Base-by-base conservation (phyloP, 768 basidiomycete species). In the Asterophora parasitica region DNA sequence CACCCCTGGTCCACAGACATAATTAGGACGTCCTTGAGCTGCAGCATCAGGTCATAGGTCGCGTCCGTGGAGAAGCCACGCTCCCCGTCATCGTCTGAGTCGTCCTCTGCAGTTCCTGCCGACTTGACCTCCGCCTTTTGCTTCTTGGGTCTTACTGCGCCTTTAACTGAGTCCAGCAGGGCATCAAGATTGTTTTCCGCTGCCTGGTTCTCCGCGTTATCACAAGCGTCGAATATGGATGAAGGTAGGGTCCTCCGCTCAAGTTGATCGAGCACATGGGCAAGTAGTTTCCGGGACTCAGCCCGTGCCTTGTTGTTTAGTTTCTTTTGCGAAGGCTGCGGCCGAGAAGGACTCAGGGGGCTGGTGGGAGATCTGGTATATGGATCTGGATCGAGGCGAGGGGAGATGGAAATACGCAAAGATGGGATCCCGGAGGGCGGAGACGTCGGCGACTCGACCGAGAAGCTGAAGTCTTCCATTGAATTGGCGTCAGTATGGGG, bases 261-360 rank as follows among this genome's bases (percentile, higher is more conserved):
- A n/a, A 92, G 71, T 55, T 83, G 79, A 15, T 70, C 70, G 12
- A 91, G 67, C 23, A 88, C 68, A 59, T 85, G 80, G 0, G 77
- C 73, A 3, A 90, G 69, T 17, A 88, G 69, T 60, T 89, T 89
- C 41, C 80, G 76, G 7, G 82, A 79, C 61, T 88, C 88, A 44
- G 77, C 75, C 28, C 69, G 69, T 23, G 75, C 74, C 52, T 73
- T 75, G 44, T 61, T 64, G 23, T 68, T 64, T 52, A 63, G 37
- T 50, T 59, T 58, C 36, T 50, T 55, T 16, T 52, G 53, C 6
- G 35, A 28, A 28, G 59, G 48, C 35, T 53, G 48, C 17, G 61
- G 51, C 28, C 42, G 39, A 23, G 46, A 50, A 38, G 45, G 23
- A 6, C 23, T 23, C 23, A 3, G 3, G 23, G 23, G 23, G 23